phyloP scores from a whole-genome alignment of 2,329 filamentous ascomycete genomes.

The Cytospora paraplurivora region DNA sequence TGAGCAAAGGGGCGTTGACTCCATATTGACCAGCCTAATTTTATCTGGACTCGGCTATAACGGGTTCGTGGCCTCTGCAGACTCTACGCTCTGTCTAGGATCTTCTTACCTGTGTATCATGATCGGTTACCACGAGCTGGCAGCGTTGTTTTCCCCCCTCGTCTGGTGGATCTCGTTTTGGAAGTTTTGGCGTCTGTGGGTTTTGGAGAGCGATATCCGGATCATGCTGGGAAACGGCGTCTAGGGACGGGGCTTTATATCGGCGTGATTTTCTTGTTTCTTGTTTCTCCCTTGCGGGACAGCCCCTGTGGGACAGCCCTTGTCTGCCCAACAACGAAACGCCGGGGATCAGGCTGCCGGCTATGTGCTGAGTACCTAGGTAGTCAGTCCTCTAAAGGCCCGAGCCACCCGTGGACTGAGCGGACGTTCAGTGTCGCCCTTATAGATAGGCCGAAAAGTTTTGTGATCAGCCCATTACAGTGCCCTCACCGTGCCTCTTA shows the following conservation, averaged over 20 bases:
- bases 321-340: background rate
- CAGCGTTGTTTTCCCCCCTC: background rate
- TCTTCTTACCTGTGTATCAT: background rate
- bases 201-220: slow-evolving; percentile 22
- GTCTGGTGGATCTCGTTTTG: slow-evolving; percentile 10
- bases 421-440: background rate
- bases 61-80: background rate
- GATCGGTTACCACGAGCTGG: background rate
- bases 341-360: background rate
- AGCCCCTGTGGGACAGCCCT: background rate
- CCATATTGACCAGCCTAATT: too few species aligned
- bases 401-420: background rate
- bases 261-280: background rate
- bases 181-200: slow-evolving; percentile 12
- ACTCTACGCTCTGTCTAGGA: background rate
- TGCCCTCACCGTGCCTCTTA: background rate
- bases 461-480: background rate
- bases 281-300: background rate
- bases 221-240: slow-evolving; percentile 13
- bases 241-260: slow-evolving; percentile 1
- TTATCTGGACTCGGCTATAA: background rate
- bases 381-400: background rate
- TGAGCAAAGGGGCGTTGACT: too few species aligned
- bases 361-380: background rate
- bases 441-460: background rate